Evolutionary conservation across 2,329 filamentous ascomycete species (phyloP), one percentile per base, ranked within the genome.

Genomic region (Cladosporium phlei): DNA sequence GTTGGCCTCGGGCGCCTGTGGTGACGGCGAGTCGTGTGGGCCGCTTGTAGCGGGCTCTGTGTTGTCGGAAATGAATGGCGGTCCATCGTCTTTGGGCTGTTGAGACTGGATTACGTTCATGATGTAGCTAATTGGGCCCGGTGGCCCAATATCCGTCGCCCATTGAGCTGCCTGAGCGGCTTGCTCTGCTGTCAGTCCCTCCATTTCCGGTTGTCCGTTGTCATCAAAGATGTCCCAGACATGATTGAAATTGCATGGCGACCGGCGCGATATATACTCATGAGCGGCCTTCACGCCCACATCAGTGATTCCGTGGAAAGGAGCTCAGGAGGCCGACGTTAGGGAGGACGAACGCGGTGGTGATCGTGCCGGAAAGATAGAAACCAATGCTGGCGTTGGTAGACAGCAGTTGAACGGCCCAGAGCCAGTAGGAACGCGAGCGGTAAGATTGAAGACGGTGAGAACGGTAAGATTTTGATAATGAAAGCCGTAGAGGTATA

Each of bases 391-490:
- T 9, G 40, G 40, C 30, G 28, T 19, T 45, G 40, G 37, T 45
- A n/a, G 21, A 27, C 40, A 45, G 22, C 40, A 29, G 30, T 37
- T 21, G 40, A 28, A 19, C 40, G 40, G 40, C 16, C 28, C 40
- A 27, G 29, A 28, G n/a, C 30, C 30, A 20, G 30, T 45, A 17
- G 12, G 22, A 45, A 25, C 11, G 30, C 32, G 28, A 45, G 37
- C 40, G 40, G 40, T 45, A 45, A 35, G 30, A 45, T 45, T 38
- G 30, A 45, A 45, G 40, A 45, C 40, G 40, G 32, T 45, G 24
- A 35, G 40, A 45, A 45, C 40, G 40, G 40, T 45, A 45, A 45
- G 40, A 45, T 45, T 33, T 35, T 45, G 22, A 45, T 45, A 45
- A 45, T 45, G 29, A 37, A 45, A 45, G 40, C 10, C 40, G 10